Conservation (phyloP, 352 stramenopile genomes). For the Phytopythium cucurbitacearum region DNA sequence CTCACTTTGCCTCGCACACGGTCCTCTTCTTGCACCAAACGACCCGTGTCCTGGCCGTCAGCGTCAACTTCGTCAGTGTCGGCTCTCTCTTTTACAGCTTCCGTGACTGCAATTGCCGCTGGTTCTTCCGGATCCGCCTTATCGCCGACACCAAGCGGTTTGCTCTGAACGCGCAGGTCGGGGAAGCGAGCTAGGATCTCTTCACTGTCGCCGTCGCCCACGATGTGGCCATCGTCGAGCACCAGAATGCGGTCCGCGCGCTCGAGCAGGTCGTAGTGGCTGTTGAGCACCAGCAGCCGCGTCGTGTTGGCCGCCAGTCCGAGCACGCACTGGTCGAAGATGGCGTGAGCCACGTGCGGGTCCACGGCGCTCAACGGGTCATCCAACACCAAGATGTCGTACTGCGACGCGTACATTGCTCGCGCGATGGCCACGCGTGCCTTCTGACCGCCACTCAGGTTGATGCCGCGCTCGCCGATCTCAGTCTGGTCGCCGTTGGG, state of each 20-base stretch:
- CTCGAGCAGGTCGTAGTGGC: conserved; percentile 20
- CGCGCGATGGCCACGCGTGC: conserved; percentile 76
- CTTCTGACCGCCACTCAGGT: conserved; percentile 91
- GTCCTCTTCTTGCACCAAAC: conserved; percentile 22
- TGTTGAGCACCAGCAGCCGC: conserved; percentile 77
- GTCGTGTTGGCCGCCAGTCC: conserved; percentile 22
- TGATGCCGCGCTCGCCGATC: conserved; percentile 95
- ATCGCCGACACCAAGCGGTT: not conserved
- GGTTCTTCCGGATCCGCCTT: not conserved
- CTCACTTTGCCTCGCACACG: conserved; percentile 23
- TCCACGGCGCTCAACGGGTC: conserved; percentile 32
- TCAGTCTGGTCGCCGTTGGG: conserved; percentile 87
- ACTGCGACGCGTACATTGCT: conserved; percentile 76
- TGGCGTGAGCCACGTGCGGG: conserved; percentile 25
- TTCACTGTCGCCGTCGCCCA: conserved; percentile 18
- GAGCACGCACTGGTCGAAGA: conserved; percentile 31
- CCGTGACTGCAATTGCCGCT: not conserved
- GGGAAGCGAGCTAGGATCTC: conserved; percentile 10
- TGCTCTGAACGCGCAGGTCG: conserved; percentile 5
- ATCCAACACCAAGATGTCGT: conserved; percentile 44
- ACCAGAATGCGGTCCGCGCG: conserved; percentile 23
- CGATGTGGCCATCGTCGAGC: conserved; percentile 18
- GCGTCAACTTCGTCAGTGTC: not conserved
- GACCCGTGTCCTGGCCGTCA: conserved; percentile 1
- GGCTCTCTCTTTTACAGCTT: not conserved